Base-by-base conservation (phyloP, 306 rosid genomes). In the Citrullus colocynthis region DNA sequence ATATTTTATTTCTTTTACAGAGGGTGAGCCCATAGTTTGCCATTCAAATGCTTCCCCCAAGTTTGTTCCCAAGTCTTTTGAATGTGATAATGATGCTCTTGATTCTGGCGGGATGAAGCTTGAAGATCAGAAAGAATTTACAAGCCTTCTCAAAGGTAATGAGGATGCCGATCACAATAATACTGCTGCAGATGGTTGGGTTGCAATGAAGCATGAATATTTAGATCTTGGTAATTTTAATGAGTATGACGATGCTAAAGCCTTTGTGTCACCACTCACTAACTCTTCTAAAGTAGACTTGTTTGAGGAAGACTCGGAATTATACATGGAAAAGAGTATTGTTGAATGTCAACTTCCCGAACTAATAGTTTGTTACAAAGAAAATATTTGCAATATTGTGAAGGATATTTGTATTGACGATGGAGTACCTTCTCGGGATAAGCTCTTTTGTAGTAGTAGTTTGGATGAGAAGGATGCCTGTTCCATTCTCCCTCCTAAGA, bases 361-460 rank as follows among this genome's bases (percentile, higher is more conserved):
- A 69, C 21, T 83, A 48, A 85, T 74, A 49, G 89, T 87, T 74
- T 82, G 91, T 78, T 92, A 81, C 86, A 86, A 81, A 69, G 97
- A 88, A 78, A 86, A 80, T 74, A 74, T 30, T 85, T 84, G 81
- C 81, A 82, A 83, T 84, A 84, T 70, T 45, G 83, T 96, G 56
- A 96, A 96, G 85, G 98, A 92, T 76, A 96, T 96, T 59, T 89
- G 97, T 54, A 80, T 92, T 16, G 99, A 92, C 54, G 89, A 92
- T 57, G 93, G 97, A 59, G 86, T 86, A 39, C 88, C 81, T 62
- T 69, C 87, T 5, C 82, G 71, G 42, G 89, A 86, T 52, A 89
- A 81, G 82, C 69, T 84, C 42, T 58, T 87, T 88, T 77, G 86
- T 65, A 92, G 83, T 72, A 81, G 77, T 39, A 73, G 30, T 41